Conservation (phyloP, 2,329 filamentous ascomycete genomes). For the Clonostachys rhizophaga region DNA sequence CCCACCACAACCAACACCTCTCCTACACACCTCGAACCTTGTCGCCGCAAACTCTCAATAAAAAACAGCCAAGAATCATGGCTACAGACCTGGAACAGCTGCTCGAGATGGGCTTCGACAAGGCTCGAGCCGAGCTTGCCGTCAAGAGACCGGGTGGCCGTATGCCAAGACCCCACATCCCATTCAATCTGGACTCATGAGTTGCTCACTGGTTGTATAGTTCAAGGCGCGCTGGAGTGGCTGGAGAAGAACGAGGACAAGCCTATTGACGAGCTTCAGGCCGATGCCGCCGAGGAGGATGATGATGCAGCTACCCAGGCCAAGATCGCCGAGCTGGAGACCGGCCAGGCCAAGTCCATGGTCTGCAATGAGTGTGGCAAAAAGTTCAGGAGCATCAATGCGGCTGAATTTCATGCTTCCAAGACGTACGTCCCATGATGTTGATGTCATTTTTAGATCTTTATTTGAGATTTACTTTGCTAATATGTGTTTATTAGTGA, state of each 20-base stretch:
- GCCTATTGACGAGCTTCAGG: conserved; percentile 74
- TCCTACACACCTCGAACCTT: conserved; percentile 9
- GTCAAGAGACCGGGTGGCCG: conserved; percentile 77
- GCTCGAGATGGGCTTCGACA: conserved; percentile 77
- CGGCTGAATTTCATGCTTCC: conserved; percentile 85
- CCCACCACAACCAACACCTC: not conserved
- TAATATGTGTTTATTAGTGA: conserved; percentile 44
- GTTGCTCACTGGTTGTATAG: conserved; percentile 32
- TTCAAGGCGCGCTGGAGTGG: conserved; percentile 91
- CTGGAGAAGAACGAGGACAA: conserved; percentile 89
- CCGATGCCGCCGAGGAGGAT: conserved; percentile 36
- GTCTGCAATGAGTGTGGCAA: conserved; percentile 95
- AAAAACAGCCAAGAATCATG: conserved; percentile 36
- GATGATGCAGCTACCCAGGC: conserved; percentile 44
- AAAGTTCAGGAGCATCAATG: conserved; percentile 74
- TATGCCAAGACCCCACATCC: conserved; percentile 34
- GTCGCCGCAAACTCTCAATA: conserved; percentile 5
- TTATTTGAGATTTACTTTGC: not conserved
- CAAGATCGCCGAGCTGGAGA: conserved; percentile 61
- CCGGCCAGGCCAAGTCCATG: conserved; percentile 73
- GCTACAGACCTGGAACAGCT: conserved; percentile 56
- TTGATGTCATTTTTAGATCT: not conserved
- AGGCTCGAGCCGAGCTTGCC: conserved; percentile 75
- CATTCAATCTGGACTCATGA: not conserved
- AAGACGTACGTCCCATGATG: conserved; percentile 59